A percentile compares a stretch with the other conserved stretches of the same genome.
phyloP scores from a whole-genome alignment of 1,284 basidiomycete species.

The Cryptococcus jaspeensis region DNA sequence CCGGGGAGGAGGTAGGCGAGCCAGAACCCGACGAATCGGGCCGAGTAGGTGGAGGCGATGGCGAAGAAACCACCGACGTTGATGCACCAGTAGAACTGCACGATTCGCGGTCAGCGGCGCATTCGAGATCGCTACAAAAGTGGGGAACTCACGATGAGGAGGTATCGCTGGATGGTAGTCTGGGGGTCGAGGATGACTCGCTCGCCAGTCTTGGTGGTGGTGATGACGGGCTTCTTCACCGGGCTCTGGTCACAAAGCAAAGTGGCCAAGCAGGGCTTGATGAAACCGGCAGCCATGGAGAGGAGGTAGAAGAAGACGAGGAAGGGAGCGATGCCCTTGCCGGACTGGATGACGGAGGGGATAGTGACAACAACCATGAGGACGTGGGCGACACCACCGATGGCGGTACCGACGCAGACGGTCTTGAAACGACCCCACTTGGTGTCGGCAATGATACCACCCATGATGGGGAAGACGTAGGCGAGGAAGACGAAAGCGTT shows the following conservation, averaged over 20 bases:
- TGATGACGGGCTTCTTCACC: conserved; percentile 37
- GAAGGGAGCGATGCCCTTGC: conserved; percentile 37
- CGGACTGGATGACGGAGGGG: conserved; percentile 39
- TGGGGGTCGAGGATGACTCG: conserved; percentile 49
- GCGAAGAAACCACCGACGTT: conserved; percentile 50
- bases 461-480: conserved; percentile 39
- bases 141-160: conserved; percentile 28
- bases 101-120: conserved; percentile 4
- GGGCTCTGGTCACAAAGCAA: conserved; percentile 51
- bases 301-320: conserved; percentile 49
- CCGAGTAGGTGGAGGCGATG: conserved; percentile 45
- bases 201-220: conserved; percentile 40
- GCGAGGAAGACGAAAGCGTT: conserved; percentile 34
- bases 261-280: conserved; percentile 49
- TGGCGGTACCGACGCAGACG: conserved; percentile 54
- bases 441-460: conserved; percentile 65
- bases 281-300: conserved; percentile 48
- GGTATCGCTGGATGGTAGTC: conserved; percentile 42
- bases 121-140: background rate
- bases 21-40: conserved; percentile 51
- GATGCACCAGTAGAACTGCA: conserved; percentile 37
- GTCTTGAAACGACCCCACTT: conserved; percentile 75
- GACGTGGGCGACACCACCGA: conserved; percentile 45
- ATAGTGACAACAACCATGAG: conserved; percentile 46
- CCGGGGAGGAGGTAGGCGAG: conserved; percentile 54